Evolutionary conservation across 139 green algal genomes (phyloP), one percentile per base, ranked within the genome.

Genomic region (Haematococcus lacustris): DNA sequence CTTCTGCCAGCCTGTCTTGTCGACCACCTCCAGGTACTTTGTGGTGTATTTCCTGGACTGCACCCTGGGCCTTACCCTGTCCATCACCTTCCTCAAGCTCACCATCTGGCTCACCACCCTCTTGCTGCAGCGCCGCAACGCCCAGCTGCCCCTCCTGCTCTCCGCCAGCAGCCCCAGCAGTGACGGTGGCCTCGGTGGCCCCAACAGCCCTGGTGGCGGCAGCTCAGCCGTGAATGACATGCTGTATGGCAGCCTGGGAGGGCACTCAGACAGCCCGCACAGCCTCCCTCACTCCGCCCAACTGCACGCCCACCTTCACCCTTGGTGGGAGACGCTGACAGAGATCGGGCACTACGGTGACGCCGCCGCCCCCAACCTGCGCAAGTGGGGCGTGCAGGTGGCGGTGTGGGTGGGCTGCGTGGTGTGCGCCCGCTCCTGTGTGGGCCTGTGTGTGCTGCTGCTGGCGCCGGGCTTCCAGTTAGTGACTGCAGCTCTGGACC

Each of bases 401-500:
- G 61, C 65, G 38, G 68, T 68, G 38, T 84, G 79, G 79, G 68
- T 80, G 61, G 39, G 17, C 1, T 80, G 74, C 51, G 79, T 84
- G 9, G 67, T 84, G 28, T 51, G 60, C 2, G 79, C 79, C 1
- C 66, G 79, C 13, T 53, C 76, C 33, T 76, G 76, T 17, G 79
- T 84, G 61, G 79, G 79, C 32, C 50, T 51, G 9, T 51, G 43
- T 2, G 51, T 84, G 37, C 17, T 81, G 26, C 62, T 30, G 21
- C 66, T 17, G n/a, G 51, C 78, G 7, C 60, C 47, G 5, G 23
- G 73, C 34, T 25, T 84, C 6, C 32, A 23, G 0, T 37, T 51
- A 25, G 25, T 74, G 3, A 76, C 74, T 3, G 17, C 38, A 0
- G 38, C 43, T 3, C 51, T 84, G 60, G 79, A 84, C 71, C 26